These are phyloP conservation scores for Diaporthe capsici DNA, from an alignment of 2,329 filamentous ascomycete genomes.

Conservation along the genomic window DNA sequence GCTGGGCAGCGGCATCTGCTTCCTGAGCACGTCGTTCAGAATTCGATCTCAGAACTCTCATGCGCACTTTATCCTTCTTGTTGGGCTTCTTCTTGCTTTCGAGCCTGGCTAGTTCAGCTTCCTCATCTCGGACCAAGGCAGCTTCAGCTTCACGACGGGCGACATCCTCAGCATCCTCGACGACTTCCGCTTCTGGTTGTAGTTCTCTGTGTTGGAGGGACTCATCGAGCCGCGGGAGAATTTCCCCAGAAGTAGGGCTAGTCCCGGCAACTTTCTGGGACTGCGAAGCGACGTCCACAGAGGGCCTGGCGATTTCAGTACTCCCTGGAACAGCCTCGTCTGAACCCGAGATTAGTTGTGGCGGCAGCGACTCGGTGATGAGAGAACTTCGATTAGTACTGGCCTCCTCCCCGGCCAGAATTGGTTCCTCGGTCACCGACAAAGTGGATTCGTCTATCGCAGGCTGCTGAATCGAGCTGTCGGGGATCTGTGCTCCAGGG, in stretches of 20 bases:
- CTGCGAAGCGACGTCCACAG: background rate
- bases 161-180: constrained; percentile 11
- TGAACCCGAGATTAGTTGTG: background rate
- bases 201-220: background rate
- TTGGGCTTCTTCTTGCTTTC: constrained; percentile 37
- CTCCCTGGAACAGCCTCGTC: background rate
- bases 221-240: background rate
- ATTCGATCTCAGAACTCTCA: constrained; percentile 34
- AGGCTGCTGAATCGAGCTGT: background rate
- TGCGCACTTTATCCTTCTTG: constrained; percentile 39
- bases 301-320: background rate
- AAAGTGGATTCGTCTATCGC: background rate
- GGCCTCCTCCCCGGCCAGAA: background rate
- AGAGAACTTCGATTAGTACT: background rate
- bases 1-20: constrained; percentile 23
- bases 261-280: background rate
- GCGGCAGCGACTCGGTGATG: background rate
- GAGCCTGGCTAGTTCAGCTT: constrained; percentile 32
- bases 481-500: background rate
- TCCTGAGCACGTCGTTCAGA: constrained; percentile 36
- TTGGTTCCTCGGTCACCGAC: constrained; percentile 1
- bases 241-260: background rate
- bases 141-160: constrained; percentile 29
- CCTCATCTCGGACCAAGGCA: constrained; percentile 27
- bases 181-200: background rate